phyloP scores from a whole-genome alignment of 78 protist genomes.

The Goniomonas avonlea region DNA sequence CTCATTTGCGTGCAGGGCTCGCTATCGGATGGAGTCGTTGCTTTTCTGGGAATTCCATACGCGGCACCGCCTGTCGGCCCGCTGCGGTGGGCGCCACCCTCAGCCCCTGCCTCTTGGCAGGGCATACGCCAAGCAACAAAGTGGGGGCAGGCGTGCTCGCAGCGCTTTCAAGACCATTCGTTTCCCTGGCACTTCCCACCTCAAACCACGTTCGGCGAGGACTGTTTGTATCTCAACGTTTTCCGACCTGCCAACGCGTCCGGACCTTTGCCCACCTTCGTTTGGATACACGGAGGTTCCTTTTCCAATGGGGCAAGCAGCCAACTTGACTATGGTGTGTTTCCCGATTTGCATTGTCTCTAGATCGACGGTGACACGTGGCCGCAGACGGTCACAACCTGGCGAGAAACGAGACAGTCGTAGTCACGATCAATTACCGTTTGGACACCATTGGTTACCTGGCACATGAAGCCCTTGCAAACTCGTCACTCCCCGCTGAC shows the following conservation, averaged over 20 bases:
- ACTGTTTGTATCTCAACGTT: constrained; percentile 19
- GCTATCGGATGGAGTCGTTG: too few species aligned
- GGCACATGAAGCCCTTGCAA: not conserved
- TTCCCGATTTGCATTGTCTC: not conserved
- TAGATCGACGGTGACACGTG: not conserved
- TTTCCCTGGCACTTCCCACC: not conserved
- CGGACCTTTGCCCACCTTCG: not conserved
- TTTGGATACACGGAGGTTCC: not conserved
- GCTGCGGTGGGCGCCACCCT: not conserved
- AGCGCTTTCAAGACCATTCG: not conserved
- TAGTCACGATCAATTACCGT: constrained; percentile 1
- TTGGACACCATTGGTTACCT: constrained; percentile 4
- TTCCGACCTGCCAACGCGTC: not conserved
- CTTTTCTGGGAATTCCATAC: constrained; percentile 3
- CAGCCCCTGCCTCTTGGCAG: not conserved
- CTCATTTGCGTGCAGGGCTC: too few species aligned
- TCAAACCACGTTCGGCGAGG: not conserved
- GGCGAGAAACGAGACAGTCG: not conserved
- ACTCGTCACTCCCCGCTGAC: not conserved
- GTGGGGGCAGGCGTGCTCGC: not conserved
- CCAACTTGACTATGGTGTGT: not conserved
- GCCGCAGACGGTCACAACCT: not conserved
- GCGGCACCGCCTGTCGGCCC: constrained; percentile 2
- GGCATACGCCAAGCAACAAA: not conserved
- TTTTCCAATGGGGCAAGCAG: not conserved